Percentiles rank a stretch among this genome's conserved stretches.
Conservation (phyloP, 2,329 filamentous ascomycete species). For the Scedosporium boydii region DNA sequence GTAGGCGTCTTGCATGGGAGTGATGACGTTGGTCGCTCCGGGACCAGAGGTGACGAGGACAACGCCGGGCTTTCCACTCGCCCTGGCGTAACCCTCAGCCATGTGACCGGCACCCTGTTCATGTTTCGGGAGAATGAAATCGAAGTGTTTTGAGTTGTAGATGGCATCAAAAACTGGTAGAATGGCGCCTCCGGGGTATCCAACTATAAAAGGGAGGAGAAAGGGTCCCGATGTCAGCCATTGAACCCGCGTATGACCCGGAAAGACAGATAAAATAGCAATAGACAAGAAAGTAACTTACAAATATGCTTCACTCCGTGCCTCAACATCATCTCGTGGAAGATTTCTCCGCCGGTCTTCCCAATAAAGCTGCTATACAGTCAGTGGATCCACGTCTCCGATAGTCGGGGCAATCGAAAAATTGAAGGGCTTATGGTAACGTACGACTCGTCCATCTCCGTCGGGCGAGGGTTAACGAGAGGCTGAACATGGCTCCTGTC, state of each 20-base stretch:
- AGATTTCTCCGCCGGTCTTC: slow-evolving; percentile 91
- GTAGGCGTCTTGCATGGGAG: slow-evolving; percentile 90
- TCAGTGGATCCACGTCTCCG: not conserved
- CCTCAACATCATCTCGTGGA: slow-evolving; percentile 98
- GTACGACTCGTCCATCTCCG: slow-evolving; percentile 74
- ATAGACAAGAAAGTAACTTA: slow-evolving; percentile 39
- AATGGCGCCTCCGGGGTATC: slow-evolving; percentile 92
- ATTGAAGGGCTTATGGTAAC: slow-evolving; percentile 22
- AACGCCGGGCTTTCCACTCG: slow-evolving; percentile 86
- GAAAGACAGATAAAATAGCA: not conserved
- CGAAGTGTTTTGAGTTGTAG: slow-evolving; percentile 94
- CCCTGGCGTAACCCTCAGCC: slow-evolving; percentile 94
- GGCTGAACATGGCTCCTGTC: slow-evolving; percentile 57
- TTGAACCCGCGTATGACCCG: not conserved
- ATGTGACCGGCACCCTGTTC: slow-evolving; percentile 98
- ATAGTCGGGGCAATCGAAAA: not conserved
- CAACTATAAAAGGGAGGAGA: slow-evolving; percentile 38
- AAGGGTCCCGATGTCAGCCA: too few relatives aligned
- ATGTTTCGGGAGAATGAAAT: slow-evolving; percentile 90
- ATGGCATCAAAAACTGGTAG: slow-evolving; percentile 98
- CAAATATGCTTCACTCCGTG: slow-evolving; percentile 89
- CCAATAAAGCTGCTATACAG: slow-evolving; percentile 63
- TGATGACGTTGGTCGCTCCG: slow-evolving; percentile 92
- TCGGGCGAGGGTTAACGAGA: slow-evolving; percentile 48
- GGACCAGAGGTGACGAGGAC: slow-evolving; percentile 95